Evolutionary conservation across 441 rosid species (phyloP).

Genomic region (Erodium texanum): DNA sequence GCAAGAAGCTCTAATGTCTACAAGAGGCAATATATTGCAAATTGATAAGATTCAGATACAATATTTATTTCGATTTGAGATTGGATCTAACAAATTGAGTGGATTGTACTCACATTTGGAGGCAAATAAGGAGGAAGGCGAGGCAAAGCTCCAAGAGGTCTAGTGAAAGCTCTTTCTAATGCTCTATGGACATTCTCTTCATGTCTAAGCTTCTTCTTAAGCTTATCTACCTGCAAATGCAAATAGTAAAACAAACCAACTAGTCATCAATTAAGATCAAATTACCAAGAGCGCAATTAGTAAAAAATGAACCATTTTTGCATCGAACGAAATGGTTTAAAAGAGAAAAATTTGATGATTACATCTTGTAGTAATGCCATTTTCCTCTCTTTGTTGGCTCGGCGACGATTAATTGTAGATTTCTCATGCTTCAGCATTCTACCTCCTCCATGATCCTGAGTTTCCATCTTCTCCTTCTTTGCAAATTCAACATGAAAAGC

Average conservation of each 20-base stretch:
- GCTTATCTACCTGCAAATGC: constrained; percentile 49
- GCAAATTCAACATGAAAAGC: neutral
- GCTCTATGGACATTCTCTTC: constrained; percentile 96
- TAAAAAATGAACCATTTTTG: neutral
- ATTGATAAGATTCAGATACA: neutral
- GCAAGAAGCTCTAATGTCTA: constrained; percentile 87
- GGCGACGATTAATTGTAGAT: constrained; percentile 25
- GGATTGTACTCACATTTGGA: constrained; percentile 45
- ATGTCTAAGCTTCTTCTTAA: constrained; percentile 78
- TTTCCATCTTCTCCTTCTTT: constrained; percentile 27
- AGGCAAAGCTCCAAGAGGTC: constrained; percentile 92
- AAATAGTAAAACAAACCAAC: constrained; percentile 5
- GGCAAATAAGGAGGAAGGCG: constrained; percentile 87
- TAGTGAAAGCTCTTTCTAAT: constrained; percentile 77
- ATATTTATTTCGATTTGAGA: neutral
- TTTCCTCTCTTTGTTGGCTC: constrained; percentile 40
- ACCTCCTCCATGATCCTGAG: constrained; percentile 23
- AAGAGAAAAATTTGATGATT: neutral
- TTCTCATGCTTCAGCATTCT: constrained; percentile 29
- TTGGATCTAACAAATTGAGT: constrained; percentile 4
- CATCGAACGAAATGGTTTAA: neutral
- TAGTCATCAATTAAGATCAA: neutral
- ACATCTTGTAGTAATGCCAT: constrained; percentile 70
- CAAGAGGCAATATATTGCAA: constrained; percentile 9
- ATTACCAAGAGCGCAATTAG: neutral